Percentiles rank a stretch among this genome's conserved stretches.
phyloP scores from a whole-genome alignment of 192 early-diverging fungal species.

The Jimgerdemannia flammicorona region DNA sequence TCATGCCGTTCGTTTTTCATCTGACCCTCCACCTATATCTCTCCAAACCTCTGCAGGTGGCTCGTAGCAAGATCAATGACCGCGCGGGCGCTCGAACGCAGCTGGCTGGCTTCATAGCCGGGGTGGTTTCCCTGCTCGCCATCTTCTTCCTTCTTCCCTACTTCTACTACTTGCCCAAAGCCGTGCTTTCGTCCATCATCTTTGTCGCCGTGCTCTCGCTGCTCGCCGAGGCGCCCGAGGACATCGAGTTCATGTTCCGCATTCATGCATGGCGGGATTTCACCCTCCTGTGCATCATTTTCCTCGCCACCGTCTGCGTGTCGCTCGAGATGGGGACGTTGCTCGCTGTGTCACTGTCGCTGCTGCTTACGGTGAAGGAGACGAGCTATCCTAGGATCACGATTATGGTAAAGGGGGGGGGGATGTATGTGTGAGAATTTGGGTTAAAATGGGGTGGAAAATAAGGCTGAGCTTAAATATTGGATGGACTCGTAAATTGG shows the following conservation, averaged over 20 bases:
- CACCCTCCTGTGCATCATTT: constrained; percentile 80
- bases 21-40: constrained; percentile 20
- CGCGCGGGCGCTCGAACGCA: constrained; percentile 89
- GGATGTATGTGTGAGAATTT: too few relatives aligned
- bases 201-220: constrained; percentile 77
- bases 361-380: constrained; percentile 89
- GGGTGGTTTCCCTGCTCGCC: constrained; percentile 69
- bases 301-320: constrained; percentile 82
- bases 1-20: too few relatives aligned
- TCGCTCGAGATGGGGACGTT: constrained; percentile 93
- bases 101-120: constrained; percentile 81
- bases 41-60: constrained; percentile 73
- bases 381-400: constrained; percentile 83
- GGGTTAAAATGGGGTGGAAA: too few relatives aligned
- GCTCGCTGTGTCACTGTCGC: constrained; percentile 81
- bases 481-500: too few relatives aligned
- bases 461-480: too few relatives aligned
- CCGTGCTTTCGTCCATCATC: constrained; percentile 68
- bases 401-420: constrained; percentile 48
- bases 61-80: constrained; percentile 92
- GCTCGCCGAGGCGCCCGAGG: constrained; percentile 70
- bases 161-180: constrained; percentile 31
- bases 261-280: constrained; percentile 82
- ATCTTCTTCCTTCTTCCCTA: constrained; percentile 79
- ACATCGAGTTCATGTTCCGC: constrained; percentile 74